These are phyloP conservation scores for Grosmannia serpens DNA, from an alignment of 2,329 filamentous ascomycete species.

Conservation along the genomic window DNA sequence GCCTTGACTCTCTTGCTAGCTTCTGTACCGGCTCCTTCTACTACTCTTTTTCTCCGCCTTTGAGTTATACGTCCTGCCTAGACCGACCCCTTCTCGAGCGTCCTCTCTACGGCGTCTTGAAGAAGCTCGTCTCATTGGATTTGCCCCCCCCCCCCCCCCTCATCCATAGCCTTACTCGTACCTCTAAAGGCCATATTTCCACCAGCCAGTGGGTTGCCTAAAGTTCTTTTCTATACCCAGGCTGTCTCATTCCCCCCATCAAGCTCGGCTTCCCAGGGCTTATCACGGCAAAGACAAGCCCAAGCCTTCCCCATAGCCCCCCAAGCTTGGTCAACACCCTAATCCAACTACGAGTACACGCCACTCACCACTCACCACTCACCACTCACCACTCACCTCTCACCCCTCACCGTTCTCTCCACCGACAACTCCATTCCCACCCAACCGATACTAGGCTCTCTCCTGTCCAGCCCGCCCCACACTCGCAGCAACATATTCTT, in stretches of 20 bases:
- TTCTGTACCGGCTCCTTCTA: neutral
- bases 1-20: neutral
- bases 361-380: neutral
- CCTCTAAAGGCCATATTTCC: neutral
- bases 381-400: neutral
- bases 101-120: neutral
- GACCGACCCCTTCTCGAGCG: neutral
- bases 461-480: neutral
- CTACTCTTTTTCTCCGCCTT: neutral
- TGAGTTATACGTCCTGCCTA: neutral
- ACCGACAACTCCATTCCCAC: neutral
- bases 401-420: neutral
- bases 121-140: neutral
- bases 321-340: neutral
- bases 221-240: constrained; percentile 2
- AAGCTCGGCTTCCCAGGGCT: neutral
- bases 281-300: constrained; percentile 5
- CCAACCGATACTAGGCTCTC: neutral
- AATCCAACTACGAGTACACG: neutral
- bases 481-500: neutral
- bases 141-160: neutral
- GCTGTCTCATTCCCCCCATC: neutral
- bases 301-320: neutral
- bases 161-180: too few species aligned
- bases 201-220: neutral